Percentiles rank a stretch among this genome's conserved stretches.
Conservation (phyloP, 768 basidiomycete genomes). For the Galerina sulciceps region DNA sequence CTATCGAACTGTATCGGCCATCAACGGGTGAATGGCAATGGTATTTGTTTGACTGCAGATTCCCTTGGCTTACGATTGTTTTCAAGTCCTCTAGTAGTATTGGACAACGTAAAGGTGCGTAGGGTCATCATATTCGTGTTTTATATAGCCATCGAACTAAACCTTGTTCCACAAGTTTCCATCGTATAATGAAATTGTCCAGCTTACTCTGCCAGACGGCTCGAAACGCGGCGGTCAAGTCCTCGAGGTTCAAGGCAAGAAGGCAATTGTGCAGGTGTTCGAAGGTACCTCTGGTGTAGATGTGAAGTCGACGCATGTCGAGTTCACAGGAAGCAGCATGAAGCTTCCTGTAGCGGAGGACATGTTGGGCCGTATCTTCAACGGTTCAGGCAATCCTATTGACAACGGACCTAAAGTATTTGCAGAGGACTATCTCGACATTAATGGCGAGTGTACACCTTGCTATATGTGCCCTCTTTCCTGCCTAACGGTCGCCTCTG, state of each 20-base stretch:
- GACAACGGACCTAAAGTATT: conserved; percentile 99
- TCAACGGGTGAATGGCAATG: conserved; percentile 79
- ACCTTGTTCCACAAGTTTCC: conserved; percentile 66
- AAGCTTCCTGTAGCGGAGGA: conserved; percentile 98
- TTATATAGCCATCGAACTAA: conserved; percentile 22
- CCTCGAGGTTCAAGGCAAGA: conserved; percentile 97
- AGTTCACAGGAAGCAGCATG: conserved; percentile 98
- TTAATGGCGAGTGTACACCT: conserved; percentile 75
- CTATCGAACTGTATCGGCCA: conserved; percentile 97
- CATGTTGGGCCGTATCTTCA: conserved; percentile 99
- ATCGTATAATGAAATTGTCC: conserved; percentile 98
- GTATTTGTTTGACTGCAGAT: neutral
- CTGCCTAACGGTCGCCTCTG: neutral
- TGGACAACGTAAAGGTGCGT: conserved; percentile 96
- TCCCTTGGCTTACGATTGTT: neutral
- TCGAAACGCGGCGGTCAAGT: conserved; percentile 96
- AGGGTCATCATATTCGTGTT: neutral
- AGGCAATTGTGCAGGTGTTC: conserved; percentile 99
- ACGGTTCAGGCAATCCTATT: conserved; percentile 97
- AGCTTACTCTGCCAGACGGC: conserved; percentile 93
- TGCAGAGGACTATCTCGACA: conserved; percentile 98
- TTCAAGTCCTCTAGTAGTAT: conserved; percentile 86
- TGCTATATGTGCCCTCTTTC: neutral
- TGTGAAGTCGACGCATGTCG: conserved; percentile 96
- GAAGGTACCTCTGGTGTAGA: conserved; percentile 98